phyloP scores from a whole-genome alignment of 306 rosid species.

The Vachellia collinsii region DNA sequence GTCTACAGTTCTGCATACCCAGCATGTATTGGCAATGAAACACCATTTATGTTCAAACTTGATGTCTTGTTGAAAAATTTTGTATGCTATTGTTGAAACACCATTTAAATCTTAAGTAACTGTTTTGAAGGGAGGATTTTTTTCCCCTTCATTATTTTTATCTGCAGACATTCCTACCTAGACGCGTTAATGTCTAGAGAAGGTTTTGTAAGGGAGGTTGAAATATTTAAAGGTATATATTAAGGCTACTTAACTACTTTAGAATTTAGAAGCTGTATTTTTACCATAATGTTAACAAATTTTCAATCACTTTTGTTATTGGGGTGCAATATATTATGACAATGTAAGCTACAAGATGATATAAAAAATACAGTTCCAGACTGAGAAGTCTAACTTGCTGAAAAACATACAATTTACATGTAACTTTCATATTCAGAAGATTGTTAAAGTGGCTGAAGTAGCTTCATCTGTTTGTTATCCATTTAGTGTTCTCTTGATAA shows the following conservation, averaged over 20 bases:
- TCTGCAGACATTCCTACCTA: background rate
- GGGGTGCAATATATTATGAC: background rate
- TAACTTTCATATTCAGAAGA: background rate
- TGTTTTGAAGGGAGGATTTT: background rate
- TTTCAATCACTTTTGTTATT: background rate
- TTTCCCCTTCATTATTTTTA: background rate
- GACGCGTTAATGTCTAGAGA: background rate
- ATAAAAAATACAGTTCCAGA: background rate
- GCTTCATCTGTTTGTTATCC: background rate
- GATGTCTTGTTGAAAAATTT: background rate
- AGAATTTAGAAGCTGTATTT: conserved; percentile 9
- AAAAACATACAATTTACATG: background rate
- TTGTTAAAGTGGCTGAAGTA: background rate
- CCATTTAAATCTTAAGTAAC: too few relatives aligned
- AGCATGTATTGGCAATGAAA: too few relatives aligned
- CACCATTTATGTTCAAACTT: background rate
- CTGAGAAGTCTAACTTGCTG: conserved; percentile 1
- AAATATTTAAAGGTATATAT: background rate
- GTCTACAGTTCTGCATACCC: background rate
- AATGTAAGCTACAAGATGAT: background rate
- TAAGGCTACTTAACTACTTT: background rate
- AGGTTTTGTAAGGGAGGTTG: too few relatives aligned
- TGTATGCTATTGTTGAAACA: background rate
- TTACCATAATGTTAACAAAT: background rate
- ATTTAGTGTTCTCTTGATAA: background rate